Conservation (phyloP, 202 grass and related monocot genomes). For the Miscanthus sacchariflorus region DNA sequence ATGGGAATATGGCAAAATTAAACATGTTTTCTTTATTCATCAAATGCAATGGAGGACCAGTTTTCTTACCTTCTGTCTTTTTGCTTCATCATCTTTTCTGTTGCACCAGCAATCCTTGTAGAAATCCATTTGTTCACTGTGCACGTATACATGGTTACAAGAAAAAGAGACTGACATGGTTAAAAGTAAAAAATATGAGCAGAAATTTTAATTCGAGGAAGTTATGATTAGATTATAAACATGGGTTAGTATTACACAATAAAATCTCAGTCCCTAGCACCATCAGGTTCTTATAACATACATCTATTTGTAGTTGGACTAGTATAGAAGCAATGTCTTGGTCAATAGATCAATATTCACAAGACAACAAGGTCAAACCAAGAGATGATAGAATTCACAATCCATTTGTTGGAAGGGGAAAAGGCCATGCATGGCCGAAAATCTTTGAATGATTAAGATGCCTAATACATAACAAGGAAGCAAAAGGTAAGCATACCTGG, state of each 20-base stretch:
- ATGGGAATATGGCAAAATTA: neutral
- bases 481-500: slow-evolving; percentile 65
- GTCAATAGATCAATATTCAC: slow-evolving; percentile 14
- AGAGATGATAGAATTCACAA: slow-evolving; percentile 29
- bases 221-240: slow-evolving; percentile 20
- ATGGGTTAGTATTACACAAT: neutral
- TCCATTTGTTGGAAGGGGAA: neutral
- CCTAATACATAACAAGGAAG: slow-evolving; percentile 8
- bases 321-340: neutral
- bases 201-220: slow-evolving; percentile 3
- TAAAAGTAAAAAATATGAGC: slow-evolving; percentile 32
- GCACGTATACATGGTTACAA: slow-evolving; percentile 32
- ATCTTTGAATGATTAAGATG: neutral
- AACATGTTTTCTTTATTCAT: slow-evolving; percentile 16
- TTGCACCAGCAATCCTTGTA: slow-evolving; percentile 81
- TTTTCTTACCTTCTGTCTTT: slow-evolving; percentile 86
- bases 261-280: neutral
- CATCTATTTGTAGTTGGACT: slow-evolving; percentile 18
- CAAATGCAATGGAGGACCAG: neutral
- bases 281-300: neutral
- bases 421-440: slow-evolving; percentile 10
- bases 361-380: slow-evolving; percentile 1
- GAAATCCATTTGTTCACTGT: slow-evolving; percentile 98
- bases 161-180: slow-evolving; percentile 31
- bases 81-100: slow-evolving; percentile 96